These are phyloP conservation scores for Kingdonia uniflora DNA, from an alignment of 164 flowering plant genomes.

Conservation along the genomic window DNA sequence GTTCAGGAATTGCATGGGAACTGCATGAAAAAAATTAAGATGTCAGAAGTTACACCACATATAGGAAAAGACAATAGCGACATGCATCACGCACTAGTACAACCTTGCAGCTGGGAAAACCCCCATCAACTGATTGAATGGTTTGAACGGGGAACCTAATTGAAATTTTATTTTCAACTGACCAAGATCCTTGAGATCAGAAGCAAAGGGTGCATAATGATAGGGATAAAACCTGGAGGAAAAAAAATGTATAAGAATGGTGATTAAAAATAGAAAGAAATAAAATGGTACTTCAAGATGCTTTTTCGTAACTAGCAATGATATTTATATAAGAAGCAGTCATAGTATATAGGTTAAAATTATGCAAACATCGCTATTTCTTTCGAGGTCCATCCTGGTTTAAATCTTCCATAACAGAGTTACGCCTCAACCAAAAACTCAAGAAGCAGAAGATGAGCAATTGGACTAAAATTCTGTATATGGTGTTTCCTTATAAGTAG, in stretches of 20 bases:
- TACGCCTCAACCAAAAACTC: too few species aligned
- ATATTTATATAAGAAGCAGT: too few species aligned
- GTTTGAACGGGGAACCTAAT: conserved; percentile 86
- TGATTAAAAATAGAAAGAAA: too few species aligned
- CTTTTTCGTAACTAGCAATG: too few species aligned
- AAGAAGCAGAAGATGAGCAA: too few species aligned
- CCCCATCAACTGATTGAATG: conserved; percentile 87
- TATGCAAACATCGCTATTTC: too few species aligned
- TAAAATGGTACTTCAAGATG: too few species aligned
- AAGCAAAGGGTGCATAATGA: conserved; percentile 99
- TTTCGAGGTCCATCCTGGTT: too few species aligned
- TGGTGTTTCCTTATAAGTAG: too few species aligned
- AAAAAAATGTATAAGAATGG: background rate
- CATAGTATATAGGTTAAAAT: too few species aligned
- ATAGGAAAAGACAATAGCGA: background rate
- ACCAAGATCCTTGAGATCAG: conserved; percentile 78
- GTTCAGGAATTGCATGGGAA: conserved; percentile 87
- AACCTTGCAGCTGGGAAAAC: conserved; percentile 99
- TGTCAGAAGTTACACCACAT: background rate
- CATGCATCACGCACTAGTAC: conserved; percentile 1
- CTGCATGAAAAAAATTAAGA: conserved; percentile 32
- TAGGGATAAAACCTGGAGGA: conserved; percentile 86
- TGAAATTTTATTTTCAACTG: conserved; percentile 64
- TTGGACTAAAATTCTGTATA: too few species aligned
- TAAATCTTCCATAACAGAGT: too few species aligned